phyloP scores from a whole-genome alignment of 2,329 filamentous ascomycete species.

The Cercospora citrullina region DNA sequence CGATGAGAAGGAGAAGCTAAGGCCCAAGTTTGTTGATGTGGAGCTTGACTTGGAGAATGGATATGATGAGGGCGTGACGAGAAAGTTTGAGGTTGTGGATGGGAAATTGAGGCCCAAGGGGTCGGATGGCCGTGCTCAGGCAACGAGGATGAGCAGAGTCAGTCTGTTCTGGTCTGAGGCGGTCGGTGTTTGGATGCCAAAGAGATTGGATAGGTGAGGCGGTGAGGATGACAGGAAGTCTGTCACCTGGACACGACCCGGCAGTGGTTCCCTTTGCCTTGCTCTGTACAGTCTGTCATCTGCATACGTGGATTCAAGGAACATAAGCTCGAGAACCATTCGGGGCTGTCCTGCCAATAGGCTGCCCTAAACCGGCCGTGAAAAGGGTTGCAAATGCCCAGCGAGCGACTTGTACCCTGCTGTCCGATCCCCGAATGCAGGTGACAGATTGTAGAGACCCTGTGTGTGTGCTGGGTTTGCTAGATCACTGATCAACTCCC shows the following conservation, averaged over 20 bases:
- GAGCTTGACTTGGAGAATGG: slow-evolving; percentile 4
- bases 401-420: too few relatives aligned
- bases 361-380: too few relatives aligned
- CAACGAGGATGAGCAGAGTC: slow-evolving; percentile 18
- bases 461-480: background rate
- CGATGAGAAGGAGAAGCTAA: background rate
- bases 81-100: slow-evolving; percentile 2
- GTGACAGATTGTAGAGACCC: too few relatives aligned
- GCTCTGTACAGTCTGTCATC: background rate
- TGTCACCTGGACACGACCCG: background rate
- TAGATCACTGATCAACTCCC: background rate
- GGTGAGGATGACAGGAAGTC: background rate
- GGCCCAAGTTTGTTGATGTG: background rate
- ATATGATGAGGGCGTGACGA: slow-evolving; percentile 4
- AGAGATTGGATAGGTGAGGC: slow-evolving; percentile 14
- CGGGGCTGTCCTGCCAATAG: too few relatives aligned
- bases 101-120: slow-evolving; percentile 20
- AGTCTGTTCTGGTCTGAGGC: slow-evolving; percentile 35
- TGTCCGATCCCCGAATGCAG: too few relatives aligned
- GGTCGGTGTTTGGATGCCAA: slow-evolving; percentile 32
- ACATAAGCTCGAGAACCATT: too few relatives aligned
- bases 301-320: too few relatives aligned
- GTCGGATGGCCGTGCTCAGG: slow-evolving; percentile 8
- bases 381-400: too few relatives aligned
- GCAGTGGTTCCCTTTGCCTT: background rate